phyloP scores from a whole-genome alignment of 176 grass and related monocot genomes.

The Oryza australiensis region DNA sequence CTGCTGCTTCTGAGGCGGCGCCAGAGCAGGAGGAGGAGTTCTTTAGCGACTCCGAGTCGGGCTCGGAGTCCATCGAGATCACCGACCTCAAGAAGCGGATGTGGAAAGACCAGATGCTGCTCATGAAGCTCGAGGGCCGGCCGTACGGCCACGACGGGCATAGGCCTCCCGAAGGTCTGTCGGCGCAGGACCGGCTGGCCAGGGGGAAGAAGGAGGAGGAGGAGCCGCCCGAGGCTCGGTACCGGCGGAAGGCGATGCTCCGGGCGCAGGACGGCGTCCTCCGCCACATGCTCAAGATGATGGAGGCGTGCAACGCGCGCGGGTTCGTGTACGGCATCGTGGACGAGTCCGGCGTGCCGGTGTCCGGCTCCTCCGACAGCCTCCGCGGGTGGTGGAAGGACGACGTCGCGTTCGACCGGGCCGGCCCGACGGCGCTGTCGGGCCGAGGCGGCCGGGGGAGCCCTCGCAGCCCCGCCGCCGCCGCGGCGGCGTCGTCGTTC shows the following conservation, averaged over 20 bases:
- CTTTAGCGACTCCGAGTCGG: neutral
- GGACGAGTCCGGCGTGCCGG: slow-evolving; percentile 52
- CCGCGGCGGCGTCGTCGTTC: neutral
- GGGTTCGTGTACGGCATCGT: slow-evolving; percentile 87
- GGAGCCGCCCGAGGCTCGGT: slow-evolving; percentile 23
- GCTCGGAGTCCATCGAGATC: slow-evolving; percentile 38
- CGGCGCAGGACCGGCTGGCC: neutral
- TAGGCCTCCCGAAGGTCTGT: neutral
- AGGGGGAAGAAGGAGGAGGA: neutral
- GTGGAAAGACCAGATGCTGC: slow-evolving; percentile 75
- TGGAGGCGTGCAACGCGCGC: slow-evolving; percentile 66
- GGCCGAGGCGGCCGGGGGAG: neutral
- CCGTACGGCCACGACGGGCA: neutral
- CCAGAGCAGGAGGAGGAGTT: neutral
- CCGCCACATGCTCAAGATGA: slow-evolving; percentile 79
- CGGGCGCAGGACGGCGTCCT: slow-evolving; percentile 73
- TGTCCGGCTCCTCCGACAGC: slow-evolving; percentile 77
- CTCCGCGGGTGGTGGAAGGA: slow-evolving; percentile 75
- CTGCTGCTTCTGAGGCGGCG: too few species aligned
- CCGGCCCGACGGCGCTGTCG: slow-evolving; percentile 44
- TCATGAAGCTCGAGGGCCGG: slow-evolving; percentile 50
- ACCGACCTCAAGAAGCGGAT: slow-evolving; percentile 63
- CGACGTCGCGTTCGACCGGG: slow-evolving; percentile 58
- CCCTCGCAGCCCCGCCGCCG: neutral
- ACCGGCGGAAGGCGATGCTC: slow-evolving; percentile 54